A percentile compares a stretch with the other conserved stretches of the same genome.
phyloP scores from a whole-genome alignment of 352 stramenopile genomes.

The Pythium volutum region DNA sequence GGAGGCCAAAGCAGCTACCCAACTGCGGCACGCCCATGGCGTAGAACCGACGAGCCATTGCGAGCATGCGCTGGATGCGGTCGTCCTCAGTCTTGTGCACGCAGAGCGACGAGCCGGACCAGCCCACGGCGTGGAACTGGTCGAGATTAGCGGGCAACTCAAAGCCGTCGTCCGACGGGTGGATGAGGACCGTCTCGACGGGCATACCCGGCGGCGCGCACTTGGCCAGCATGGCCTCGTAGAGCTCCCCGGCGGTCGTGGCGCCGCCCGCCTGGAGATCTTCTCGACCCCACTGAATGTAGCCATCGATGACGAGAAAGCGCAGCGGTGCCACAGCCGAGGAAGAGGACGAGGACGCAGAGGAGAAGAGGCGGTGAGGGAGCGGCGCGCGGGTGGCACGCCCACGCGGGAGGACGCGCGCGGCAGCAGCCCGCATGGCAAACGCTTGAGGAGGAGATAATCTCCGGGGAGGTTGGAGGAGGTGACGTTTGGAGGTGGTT shows the following conservation, averaged over 20 bases:
- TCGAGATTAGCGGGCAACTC: constrained; percentile 38
- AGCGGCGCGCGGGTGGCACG: neutral
- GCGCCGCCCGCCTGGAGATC: constrained; percentile 59
- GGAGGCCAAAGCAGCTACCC: constrained; percentile 71
- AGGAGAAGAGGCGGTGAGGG: constrained; percentile 6
- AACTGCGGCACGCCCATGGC: constrained; percentile 63
- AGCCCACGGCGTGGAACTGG: constrained; percentile 73
- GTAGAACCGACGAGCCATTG: constrained; percentile 40
- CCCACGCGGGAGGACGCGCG: constrained; percentile 1
- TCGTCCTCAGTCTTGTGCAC: constrained; percentile 56
- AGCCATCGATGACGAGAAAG: constrained; percentile 77
- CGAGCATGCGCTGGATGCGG: constrained; percentile 45
- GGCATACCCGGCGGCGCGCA: constrained; percentile 39
- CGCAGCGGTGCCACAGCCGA: constrained; percentile 29
- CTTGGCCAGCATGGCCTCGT: constrained; percentile 63
- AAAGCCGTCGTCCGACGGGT: constrained; percentile 56
- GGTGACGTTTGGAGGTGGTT: neutral
- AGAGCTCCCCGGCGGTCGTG: constrained; percentile 65
- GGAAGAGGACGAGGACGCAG: no score
- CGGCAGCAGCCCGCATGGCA: constrained; percentile 3
- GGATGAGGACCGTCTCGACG: constrained; percentile 56
- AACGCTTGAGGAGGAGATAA: constrained; percentile 2
- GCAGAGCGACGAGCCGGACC: constrained; percentile 71
- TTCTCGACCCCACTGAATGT: constrained; percentile 52
- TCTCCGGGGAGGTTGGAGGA: constrained; percentile 6